These are phyloP conservation scores for Colletotrichum sp. DNA, from an alignment of 2,329 filamentous ascomycete species.

Conservation along the genomic window DNA sequence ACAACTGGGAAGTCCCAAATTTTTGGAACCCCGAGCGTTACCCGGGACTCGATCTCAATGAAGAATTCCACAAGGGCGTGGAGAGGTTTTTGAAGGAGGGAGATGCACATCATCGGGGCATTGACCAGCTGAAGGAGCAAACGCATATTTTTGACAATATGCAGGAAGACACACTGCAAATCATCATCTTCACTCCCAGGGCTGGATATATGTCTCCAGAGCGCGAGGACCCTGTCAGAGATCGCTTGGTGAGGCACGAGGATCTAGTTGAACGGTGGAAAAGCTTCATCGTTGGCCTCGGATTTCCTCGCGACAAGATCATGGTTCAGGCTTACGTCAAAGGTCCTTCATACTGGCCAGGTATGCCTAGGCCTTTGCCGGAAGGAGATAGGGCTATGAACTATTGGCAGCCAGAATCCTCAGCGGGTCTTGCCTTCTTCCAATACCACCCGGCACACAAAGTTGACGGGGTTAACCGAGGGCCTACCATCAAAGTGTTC, in stretches of 20 bases:
- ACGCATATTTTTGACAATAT: neutral
- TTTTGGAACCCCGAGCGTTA: neutral
- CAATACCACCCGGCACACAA: neutral
- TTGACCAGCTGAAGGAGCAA: neutral
- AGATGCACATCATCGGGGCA: neutral
- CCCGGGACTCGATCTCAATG: neutral
- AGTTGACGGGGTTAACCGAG: neutral
- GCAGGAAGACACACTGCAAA: neutral
- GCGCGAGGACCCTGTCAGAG: neutral
- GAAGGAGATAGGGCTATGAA: neutral
- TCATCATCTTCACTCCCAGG: neutral
- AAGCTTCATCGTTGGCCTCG: neutral
- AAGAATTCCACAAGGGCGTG: neutral
- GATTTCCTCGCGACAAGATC: neutral
- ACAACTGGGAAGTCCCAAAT: slow-evolving; percentile 8
- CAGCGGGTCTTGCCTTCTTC: neutral
- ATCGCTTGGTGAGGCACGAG: fast-evolving
- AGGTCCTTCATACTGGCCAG: neutral
- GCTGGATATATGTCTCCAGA: fast-evolving
- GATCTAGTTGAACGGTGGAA: neutral
- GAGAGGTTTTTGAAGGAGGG: neutral
- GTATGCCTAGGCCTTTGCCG: no score
- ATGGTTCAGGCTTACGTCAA: neutral
- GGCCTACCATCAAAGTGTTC: neutral
- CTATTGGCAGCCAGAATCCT: neutral